Conservation (phyloP, 768 basidiomycete genomes). For the Suillus plorans region DNA sequence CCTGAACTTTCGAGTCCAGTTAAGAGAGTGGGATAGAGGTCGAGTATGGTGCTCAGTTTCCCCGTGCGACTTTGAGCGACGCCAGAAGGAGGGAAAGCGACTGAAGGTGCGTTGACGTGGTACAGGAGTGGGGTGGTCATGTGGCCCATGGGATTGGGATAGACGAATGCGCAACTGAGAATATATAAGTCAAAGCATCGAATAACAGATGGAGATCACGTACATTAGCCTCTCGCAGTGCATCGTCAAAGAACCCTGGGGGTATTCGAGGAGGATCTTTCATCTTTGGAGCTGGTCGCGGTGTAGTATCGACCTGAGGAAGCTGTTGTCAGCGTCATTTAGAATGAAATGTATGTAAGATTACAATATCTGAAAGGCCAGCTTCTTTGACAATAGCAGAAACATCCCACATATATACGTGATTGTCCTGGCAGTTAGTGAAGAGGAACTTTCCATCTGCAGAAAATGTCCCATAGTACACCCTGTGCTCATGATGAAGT, state of each 20-base stretch:
- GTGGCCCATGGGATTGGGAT: neutral
- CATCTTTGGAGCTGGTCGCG: no score
- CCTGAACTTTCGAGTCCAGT: neutral
- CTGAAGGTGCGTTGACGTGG: neutral
- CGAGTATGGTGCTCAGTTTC: neutral
- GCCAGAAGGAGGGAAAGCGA: neutral
- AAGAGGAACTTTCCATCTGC: neutral
- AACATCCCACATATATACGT: neutral
- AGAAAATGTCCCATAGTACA: neutral
- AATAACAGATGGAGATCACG: no score
- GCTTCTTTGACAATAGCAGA: neutral
- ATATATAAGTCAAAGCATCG: no score
- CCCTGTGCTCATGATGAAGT: neutral
- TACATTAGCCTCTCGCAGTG: no score
- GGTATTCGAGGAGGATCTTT: no score
- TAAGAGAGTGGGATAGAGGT: neutral
- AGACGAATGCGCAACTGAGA: no score
- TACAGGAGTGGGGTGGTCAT: neutral
- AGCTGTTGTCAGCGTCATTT: no score
- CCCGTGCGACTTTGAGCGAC: neutral
- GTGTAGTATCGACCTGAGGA: no score
- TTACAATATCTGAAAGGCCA: neutral
- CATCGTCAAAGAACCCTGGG: no score
- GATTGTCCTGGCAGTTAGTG: accelerated
- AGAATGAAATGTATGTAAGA: neutral